Conservation (phyloP, 2,329 filamentous ascomycete species). For the Alternaria incomplexa region DNA sequence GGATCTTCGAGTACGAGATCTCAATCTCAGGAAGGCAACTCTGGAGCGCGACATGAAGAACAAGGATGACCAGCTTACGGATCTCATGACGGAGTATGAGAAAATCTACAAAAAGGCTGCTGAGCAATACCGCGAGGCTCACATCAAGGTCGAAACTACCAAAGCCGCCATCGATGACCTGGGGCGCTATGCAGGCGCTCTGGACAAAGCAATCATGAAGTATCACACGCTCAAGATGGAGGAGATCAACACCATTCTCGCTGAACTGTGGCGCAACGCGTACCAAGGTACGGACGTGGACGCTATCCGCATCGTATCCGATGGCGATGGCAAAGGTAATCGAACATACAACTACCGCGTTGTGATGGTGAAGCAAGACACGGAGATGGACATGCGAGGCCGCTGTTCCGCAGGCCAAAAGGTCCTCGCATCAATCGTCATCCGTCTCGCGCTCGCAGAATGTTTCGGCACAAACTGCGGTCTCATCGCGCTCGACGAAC, state of each 20-base stretch:
- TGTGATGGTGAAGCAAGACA: slow-evolving; percentile 96
- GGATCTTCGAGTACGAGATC: slow-evolving; percentile 68
- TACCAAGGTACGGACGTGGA: slow-evolving; percentile 98
- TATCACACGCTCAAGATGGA: slow-evolving; percentile 98
- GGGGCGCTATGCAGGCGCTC: slow-evolving; percentile 77
- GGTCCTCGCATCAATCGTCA: slow-evolving; percentile 95
- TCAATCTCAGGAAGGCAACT: slow-evolving; percentile 74
- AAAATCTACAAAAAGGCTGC: slow-evolving; percentile 86
- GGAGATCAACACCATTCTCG: slow-evolving; percentile 93
- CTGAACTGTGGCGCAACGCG: slow-evolving; percentile 95
- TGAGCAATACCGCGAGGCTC: slow-evolving; percentile 79
- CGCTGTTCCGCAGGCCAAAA: slow-evolving; percentile 97
- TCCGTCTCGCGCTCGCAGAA: slow-evolving; percentile 92
- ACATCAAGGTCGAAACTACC: slow-evolving; percentile 89
- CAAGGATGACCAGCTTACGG: slow-evolving; percentile 79
- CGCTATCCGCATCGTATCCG: slow-evolving; percentile 92
- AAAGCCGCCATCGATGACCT: slow-evolving; percentile 93
- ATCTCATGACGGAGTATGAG: slow-evolving; percentile 79
- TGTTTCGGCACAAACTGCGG: slow-evolving; percentile 97
- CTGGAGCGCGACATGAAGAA: slow-evolving; percentile 80
- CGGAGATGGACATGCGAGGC: slow-evolving; percentile 99
- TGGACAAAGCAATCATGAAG: slow-evolving; percentile 97
- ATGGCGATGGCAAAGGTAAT: slow-evolving; percentile 78
- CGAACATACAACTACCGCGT: slow-evolving; percentile 95
- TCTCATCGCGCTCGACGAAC: slow-evolving; percentile 94